Evolutionary conservation across 805 yeast genomes (phyloP), one percentile per base, ranked within the genome.

Genomic region (Saturnispora gosingensis): DNA sequence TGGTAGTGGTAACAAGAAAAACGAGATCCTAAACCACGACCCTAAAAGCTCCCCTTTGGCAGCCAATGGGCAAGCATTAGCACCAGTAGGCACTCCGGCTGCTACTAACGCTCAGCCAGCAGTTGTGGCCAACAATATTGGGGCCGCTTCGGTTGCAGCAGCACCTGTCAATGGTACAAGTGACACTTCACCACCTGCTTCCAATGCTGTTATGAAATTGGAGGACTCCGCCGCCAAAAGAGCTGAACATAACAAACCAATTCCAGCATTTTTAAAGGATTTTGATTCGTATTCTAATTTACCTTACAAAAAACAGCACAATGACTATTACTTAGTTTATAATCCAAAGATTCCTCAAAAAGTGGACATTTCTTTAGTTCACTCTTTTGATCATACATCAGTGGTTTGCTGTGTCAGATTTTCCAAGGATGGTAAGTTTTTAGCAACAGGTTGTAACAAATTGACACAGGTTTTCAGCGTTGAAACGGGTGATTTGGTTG

Each of bases 361-460:
- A 42, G 77, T 88, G 53, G 97, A 91, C 63, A 90, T 91, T 48
- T 93, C 89, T 48, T 75, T 91, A 56, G 87, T 89, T 59, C 93
- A 86, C 64, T 84, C 96, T 13, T 78, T 91, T 59, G 95, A 87
- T 65, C 98, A 93, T 72, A 78, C 89, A 15, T 85, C 96, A 2
- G 98, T 91, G 44, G 98, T 91, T 48, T 93, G 98, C 73, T 91
- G 98, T 69, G 98, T 91, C 53, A 78, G 95, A 55, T 91, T 93
- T 73, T 82, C 90, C 53, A 81, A 81, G 57, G 96, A 88, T 66
- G 98, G 98, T 56, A 85, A 86, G 70, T 87, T 80, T 64, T 75
- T 91, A 59, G 99, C 98, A 25, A 91, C 98, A 15, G 99, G 99
- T 46, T 90, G 97, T 73, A 93, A 91, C 72, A 88, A 89, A 66